Percentiles rank a stretch among this genome's conserved stretches.
phyloP scores from a whole-genome alignment of 345 rosid species.

The Euphorbia pulcherrima region DNA sequence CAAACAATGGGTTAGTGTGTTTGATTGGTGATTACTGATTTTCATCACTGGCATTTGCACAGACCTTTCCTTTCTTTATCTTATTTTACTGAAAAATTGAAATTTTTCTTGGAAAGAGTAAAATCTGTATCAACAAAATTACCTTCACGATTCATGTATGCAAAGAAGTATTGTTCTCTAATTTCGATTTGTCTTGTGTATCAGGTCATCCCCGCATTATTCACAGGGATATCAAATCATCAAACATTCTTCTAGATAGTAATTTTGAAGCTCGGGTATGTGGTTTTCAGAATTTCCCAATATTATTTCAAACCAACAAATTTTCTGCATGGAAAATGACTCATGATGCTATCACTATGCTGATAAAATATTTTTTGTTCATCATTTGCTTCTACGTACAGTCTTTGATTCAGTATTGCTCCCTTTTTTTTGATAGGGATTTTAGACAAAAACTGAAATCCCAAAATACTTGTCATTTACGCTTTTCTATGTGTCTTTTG shows the following conservation, averaged over 20 bases:
- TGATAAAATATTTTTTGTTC: conserved; percentile 4
- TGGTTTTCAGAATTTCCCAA: conserved; percentile 11
- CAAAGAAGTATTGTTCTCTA: conserved; percentile 9
- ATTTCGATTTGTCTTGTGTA: conserved; percentile 2
- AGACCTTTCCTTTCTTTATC: not conserved
- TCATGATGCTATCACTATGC: conserved; percentile 2
- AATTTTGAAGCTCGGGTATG: conserved; percentile 89
- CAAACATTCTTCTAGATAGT: conserved; percentile 82
- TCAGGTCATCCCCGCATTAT: conserved; percentile 98
- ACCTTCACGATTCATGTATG: not conserved
- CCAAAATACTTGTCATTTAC: too few relatives aligned
- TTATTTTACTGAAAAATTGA: not conserved
- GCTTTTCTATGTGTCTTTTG: too few relatives aligned
- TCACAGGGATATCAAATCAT: conserved; percentile 96
- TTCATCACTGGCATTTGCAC: not conserved
- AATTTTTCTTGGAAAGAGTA: not conserved
- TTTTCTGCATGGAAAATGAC: conserved; percentile 10
- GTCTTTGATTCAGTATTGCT: not conserved
- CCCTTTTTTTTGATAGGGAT: too few relatives aligned
- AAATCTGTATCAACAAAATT: conserved; percentile 6
- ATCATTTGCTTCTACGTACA: not conserved
- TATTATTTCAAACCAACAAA: conserved; percentile 4
- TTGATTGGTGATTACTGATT: too few relatives aligned
- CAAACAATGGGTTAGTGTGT: too few relatives aligned
- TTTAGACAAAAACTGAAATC: too few relatives aligned